These are phyloP conservation scores for Amanita muscaria DNA, from an alignment of 768 basidiomycete species.

Conservation along the genomic window DNA sequence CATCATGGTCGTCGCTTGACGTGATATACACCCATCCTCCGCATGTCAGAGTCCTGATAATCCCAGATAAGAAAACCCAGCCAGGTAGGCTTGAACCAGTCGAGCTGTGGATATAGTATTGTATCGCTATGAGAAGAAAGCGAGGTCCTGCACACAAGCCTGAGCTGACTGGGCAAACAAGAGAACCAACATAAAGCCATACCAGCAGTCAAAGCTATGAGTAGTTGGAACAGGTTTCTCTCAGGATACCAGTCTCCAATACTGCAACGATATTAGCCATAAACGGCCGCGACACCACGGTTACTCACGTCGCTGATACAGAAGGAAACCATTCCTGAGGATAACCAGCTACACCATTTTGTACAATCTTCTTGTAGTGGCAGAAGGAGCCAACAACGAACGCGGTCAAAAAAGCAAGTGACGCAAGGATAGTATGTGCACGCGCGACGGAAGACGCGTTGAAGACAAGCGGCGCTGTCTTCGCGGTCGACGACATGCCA, in stretches of 20 bases:
- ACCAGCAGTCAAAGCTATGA: conserved; percentile 82
- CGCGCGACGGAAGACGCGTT: conserved; percentile 50
- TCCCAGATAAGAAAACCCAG: conserved; percentile 49
- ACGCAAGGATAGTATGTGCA: conserved; percentile 58
- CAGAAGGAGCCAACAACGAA: conserved; percentile 54
- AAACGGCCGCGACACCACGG: conserved; percentile 4
- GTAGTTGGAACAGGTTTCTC: conserved; percentile 73
- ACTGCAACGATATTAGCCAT: conserved; percentile 32
- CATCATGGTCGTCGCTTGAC: conserved; percentile 72
- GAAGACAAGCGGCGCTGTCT: conserved; percentile 17
- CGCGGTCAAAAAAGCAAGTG: conserved; percentile 55
- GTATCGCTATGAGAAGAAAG: conserved; percentile 53
- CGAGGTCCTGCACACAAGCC: conserved; percentile 60
- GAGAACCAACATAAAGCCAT: too few relatives aligned
- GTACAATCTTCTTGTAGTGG: conserved; percentile 81
- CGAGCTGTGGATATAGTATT: conserved; percentile 50
- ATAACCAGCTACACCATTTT: conserved; percentile 74
- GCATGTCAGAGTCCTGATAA: conserved; percentile 70
- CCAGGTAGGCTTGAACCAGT: conserved; percentile 34
- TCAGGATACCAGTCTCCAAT: conserved; percentile 92
- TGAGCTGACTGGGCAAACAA: too few relatives aligned
- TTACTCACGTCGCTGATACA: conserved; percentile 68
- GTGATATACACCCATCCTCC: conserved; percentile 94
- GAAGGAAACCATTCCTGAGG: conserved; percentile 90
- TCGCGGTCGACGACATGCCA: too few relatives aligned